Conservation (phyloP, 805 yeast species). For the Dipodascus albidus region DNA sequence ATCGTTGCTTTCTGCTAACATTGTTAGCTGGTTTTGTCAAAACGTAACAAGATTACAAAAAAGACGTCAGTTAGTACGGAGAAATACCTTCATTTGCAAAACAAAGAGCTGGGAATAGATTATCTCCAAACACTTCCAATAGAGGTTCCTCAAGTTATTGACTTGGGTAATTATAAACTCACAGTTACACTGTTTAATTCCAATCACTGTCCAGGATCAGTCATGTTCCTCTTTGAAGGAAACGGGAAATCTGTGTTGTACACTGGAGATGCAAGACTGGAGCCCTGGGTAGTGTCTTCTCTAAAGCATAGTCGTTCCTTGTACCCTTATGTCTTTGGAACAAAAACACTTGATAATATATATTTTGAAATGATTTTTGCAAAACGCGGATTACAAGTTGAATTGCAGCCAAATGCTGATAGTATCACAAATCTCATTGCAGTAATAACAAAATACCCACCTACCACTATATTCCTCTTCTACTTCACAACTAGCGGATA, state of each 20-base stretch:
- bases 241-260: slow-evolving; percentile 28
- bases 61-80: too few relatives aligned
- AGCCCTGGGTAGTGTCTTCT: slow-evolving; percentile 36
- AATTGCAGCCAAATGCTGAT: slow-evolving; percentile 30
- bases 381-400: slow-evolving; percentile 36
- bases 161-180: slow-evolving; percentile 14
- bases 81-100: too few relatives aligned
- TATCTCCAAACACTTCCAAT: slow-evolving; percentile 8
- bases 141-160: slow-evolving; percentile 16
- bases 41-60: too few relatives aligned
- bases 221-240: slow-evolving; percentile 39
- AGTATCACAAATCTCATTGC: slow-evolving; percentile 30
- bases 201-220: slow-evolving; percentile 51
- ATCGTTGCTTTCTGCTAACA: slow-evolving; percentile 1
- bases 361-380: slow-evolving; percentile 47
- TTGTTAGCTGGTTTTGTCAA: too few relatives aligned
- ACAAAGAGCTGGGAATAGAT: too few relatives aligned
- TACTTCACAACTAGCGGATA: slow-evolving; percentile 36
- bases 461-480: slow-evolving; percentile 31
- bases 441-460: slow-evolving; percentile 33
- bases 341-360: slow-evolving; percentile 30
- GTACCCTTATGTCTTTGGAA: slow-evolving; percentile 30
- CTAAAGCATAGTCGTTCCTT: slow-evolving; percentile 30
- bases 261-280: slow-evolving; percentile 52
- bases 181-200: slow-evolving; percentile 35